Evolutionary conservation across 176 grass and related monocot species (phyloP).

Genomic region (barley (Hordeum vulgare)): MorexV3_pseudomolecules_assembly NC_058524.1:620703924-620704423

Average conservation of each 20-base stretch:
- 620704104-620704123: conserved; percentile 73
- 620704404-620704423: not conserved
- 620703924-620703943: conserved; percentile 11
- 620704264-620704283: not conserved
- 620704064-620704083: not conserved
- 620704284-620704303: too few relatives aligned
- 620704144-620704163: conserved; percentile 36
- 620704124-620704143: conserved; percentile 44
- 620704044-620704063: not conserved
- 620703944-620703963: conserved; percentile 14
- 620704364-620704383: conserved; percentile 64
- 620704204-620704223: conserved; percentile 61
- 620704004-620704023: conserved; percentile 7
- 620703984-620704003: conserved; percentile 25
- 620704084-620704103: conserved; percentile 22
- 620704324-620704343: conserved; percentile 78
- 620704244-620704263: too few relatives aligned
- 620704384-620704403: conserved; percentile 17
- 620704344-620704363: conserved; percentile 88
- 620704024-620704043: conserved; percentile 18
- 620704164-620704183: conserved; percentile 74
- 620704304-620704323: conserved; percentile 56
- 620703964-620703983: conserved; percentile 13
- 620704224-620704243: too few relatives aligned
- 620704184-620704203: conserved; percentile 39